These are phyloP conservation scores for Colletotrichum cordylinicola DNA, from an alignment of 2,329 filamentous ascomycete species.

Conservation along the genomic window DNA sequence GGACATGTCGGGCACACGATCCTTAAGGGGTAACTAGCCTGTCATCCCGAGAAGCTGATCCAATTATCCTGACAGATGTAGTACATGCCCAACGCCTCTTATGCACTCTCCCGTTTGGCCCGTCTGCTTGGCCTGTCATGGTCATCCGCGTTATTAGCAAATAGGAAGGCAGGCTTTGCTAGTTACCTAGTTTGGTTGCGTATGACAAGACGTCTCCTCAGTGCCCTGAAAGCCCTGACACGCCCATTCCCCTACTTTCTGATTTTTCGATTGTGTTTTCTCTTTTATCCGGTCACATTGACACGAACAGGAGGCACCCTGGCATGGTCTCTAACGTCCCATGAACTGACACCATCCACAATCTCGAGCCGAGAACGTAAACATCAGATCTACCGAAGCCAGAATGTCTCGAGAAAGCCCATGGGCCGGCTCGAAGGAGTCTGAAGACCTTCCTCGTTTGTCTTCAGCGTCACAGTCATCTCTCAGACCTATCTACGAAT, in stretches of 20 bases:
- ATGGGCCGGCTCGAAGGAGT: neutral
- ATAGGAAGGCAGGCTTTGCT: neutral
- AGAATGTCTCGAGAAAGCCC: neutral
- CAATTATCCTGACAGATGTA: neutral
- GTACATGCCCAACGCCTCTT: neutral
- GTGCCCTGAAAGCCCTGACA: neutral
- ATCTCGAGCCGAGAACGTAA: neutral
- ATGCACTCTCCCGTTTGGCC: neutral
- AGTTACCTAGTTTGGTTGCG: neutral
- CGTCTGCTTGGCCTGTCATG: neutral
- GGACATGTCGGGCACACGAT: neutral
- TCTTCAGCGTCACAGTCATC: constrained; percentile 2
- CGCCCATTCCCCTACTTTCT: neutral
- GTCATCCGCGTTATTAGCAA: neutral
- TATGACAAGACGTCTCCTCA: neutral
- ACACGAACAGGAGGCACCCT: neutral
- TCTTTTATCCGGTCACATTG: neutral
- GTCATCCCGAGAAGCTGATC: neutral
- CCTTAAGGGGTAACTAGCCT: neutral
- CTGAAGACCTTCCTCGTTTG: neutral
- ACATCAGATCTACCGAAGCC: neutral
- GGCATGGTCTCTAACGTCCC: neutral
- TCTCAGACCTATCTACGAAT: neutral
- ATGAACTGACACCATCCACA: neutral
- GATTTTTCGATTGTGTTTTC: neutral